A percentile compares a stretch with the other conserved stretches of the same genome.
Evolutionary conservation across 306 rosid genomes (phyloP).

Genomic region (Herpetospermum pedunculosum): DNA sequence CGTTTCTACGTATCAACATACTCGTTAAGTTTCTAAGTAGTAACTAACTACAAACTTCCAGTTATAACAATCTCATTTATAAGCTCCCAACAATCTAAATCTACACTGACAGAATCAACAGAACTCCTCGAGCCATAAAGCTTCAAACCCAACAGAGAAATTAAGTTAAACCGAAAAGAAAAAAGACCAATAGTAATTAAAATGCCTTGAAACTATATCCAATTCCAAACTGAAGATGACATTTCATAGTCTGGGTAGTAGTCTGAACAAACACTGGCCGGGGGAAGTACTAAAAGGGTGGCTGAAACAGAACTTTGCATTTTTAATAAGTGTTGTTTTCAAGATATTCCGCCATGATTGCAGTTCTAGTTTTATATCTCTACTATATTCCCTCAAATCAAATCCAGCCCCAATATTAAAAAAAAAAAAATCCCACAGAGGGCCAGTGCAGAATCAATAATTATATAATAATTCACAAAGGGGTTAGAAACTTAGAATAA

Average conservation of each 20-base stretch:
- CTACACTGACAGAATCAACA: not conserved
- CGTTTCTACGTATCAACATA: not conserved
- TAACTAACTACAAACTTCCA: not conserved
- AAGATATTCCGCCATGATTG: conserved; percentile 55
- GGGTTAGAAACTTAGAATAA: conserved; percentile 47
- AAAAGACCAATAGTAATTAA: not conserved
- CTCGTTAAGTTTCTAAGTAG: no score
- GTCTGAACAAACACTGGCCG: conserved; percentile 46
- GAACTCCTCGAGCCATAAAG: not conserved
- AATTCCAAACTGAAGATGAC: conserved; percentile 24
- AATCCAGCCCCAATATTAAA: conserved; percentile 2
- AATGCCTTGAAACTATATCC: conserved; percentile 1
- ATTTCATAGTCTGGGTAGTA: conserved; percentile 43
- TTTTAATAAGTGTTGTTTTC: conserved; percentile 33
- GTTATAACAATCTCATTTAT: not conserved
- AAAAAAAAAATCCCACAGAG: not conserved
- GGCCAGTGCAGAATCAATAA: not conserved
- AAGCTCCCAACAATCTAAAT: not conserved
- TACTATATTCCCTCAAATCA: conserved; percentile 28
- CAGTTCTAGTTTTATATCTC: conserved; percentile 33
- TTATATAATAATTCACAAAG: conserved; percentile 17
- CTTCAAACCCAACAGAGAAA: not conserved
- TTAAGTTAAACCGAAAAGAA: not conserved
- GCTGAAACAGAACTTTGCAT: conserved; percentile 25
- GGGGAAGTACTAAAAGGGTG: conserved; percentile 36